Evolutionary conservation across 352 stramenopile species (phyloP), one percentile per base, ranked within the genome.

Genomic region (Pythium aquatile): DNA sequence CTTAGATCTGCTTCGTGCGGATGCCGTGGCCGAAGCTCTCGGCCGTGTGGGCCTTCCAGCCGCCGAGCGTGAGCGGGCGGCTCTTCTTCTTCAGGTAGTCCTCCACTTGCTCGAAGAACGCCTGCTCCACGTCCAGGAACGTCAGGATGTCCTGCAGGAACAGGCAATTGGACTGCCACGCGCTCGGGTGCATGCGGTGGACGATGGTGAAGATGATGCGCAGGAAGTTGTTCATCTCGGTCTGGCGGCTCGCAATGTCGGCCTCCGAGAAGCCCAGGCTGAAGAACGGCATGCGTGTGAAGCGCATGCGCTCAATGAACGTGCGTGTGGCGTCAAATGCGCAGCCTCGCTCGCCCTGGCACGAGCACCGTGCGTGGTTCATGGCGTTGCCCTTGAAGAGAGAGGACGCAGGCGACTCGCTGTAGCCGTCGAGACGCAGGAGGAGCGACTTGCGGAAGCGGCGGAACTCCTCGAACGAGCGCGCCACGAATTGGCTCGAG

Each of bases 151-250:
- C 83, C 59, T 91, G 83, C 24, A 95, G 71, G 61, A 95, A 95
- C 2, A 77, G 72, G 68, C 87, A 95, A 46, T 93, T 76, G 5
- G 76, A 65, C 59, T 87, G 76, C 76, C 85, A 92, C 54, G 74
- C 70, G 32, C 71, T 75, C 26, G 81, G 77, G 62, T 88, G 78
- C 76, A 90, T 90, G 52, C 80, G 79, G 64, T 92, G 84, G 61
- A 95, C 66, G 56, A 92, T 88, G 44, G 77, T 78, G 57, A 93
- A 91, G 60, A 95, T 79, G 62, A 91, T 83, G 53, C 78, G 79
- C 44, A 95, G 62, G 59, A 95, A 95, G 61, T 87, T 90, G 73
- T 91, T 83, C 80, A 93, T 89, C 74, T 95, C 84, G 32, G 61
- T 57, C 61, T 93, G 83, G 32, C 83, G 81, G 63, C 81, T 89